phyloP scores from a whole-genome alignment of 1,284 basidiomycete species.

The Chiua sp. region DNA sequence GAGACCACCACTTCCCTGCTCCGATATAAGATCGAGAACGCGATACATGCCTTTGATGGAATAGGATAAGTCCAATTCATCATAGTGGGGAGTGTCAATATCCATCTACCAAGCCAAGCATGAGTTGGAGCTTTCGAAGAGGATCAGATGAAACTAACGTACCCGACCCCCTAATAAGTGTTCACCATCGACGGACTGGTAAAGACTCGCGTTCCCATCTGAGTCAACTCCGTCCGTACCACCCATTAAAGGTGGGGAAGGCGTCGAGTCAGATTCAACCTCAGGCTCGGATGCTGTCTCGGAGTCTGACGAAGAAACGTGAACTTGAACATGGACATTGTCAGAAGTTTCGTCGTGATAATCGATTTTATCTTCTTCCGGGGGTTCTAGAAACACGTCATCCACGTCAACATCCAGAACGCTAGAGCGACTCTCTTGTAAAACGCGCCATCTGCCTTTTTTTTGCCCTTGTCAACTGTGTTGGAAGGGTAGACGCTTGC shows the following conservation, averaged over 20 bases:
- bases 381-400: conserved; percentile 15
- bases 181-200: conserved; percentile 24
- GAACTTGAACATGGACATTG: neutral
- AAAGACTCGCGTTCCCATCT: conserved; percentile 20
- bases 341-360: neutral
- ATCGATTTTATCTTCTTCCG: neutral
- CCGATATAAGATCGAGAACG: conserved; percentile 56
- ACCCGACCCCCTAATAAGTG: conserved; percentile 14
- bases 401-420: neutral
- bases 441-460: conserved; percentile 24
- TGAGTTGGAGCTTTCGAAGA: neutral
- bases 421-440: neutral
- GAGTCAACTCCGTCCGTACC: neutral
- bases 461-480: conserved; percentile 28
- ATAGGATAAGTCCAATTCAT: conserved; percentile 32
- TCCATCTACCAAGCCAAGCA: conserved; percentile 26
- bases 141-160: neutral
- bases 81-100: conserved; percentile 15
- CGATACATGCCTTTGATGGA: conserved; percentile 51
- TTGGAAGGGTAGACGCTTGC: neutral
- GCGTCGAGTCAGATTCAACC: conserved; percentile 7
- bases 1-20: conserved; percentile 54
- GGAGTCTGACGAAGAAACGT: conserved; percentile 9
- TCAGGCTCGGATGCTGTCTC: conserved; percentile 9
- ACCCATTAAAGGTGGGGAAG: conserved; percentile 1